Percentiles rank a stretch among this genome's conserved stretches.
Conservation (phyloP, 345 rosid genomes). For the Gossypium arboreum region DNA sequence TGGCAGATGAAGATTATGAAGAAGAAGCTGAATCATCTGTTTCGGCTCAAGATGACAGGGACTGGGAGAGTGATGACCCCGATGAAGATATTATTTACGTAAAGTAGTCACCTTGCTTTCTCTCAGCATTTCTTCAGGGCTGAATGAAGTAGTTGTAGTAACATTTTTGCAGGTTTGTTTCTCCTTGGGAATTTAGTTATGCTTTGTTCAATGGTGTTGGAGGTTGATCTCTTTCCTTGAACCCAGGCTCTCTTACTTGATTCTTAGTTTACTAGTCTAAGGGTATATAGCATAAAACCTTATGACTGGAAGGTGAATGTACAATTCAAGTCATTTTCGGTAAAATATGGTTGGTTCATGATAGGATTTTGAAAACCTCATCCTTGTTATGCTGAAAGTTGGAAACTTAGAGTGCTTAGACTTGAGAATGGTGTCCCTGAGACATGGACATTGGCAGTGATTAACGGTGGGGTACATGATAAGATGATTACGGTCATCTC, state of each 20-base stretch:
- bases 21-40: slow-evolving; percentile 31
- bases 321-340: not conserved
- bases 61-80: slow-evolving; percentile 65
- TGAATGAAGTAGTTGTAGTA: not conserved
- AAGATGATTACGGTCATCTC: not conserved
- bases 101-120: not conserved
- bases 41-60: slow-evolving; percentile 37
- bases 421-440: not conserved
- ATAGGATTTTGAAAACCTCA: not conserved
- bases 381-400: not conserved
- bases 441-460: not conserved
- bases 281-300: not conserved
- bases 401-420: not conserved
- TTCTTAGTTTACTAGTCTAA: not conserved
- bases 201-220: not conserved
- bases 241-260: not conserved
- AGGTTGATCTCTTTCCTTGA: slow-evolving; percentile 1
- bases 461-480: not conserved
- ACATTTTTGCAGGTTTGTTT: slow-evolving; percentile 13
- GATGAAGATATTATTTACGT: slow-evolving; percentile 40
- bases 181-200: not conserved
- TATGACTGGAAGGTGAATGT: not conserved
- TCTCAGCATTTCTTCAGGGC: not conserved
- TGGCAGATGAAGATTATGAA: slow-evolving; percentile 22
- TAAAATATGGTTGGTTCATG: not conserved